Evolutionary conservation across 1,284 basidiomycete species (phyloP).

Genomic region (Leucoagaricus sp.): DNA sequence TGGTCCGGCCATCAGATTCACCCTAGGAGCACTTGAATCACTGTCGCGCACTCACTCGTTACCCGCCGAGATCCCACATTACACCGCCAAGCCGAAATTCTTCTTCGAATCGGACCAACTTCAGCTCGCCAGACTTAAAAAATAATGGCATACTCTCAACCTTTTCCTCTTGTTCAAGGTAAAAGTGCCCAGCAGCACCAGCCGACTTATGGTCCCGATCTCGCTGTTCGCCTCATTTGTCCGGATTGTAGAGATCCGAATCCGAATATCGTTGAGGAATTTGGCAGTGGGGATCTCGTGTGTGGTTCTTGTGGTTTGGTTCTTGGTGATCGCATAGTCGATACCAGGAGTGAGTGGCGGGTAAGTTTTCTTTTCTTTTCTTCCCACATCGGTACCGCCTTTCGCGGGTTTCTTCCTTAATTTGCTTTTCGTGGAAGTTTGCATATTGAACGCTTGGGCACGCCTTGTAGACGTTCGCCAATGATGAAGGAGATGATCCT

Average conservation of each 20-base stretch:
- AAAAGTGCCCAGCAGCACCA: constrained; percentile 50
- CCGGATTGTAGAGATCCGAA: constrained; percentile 93
- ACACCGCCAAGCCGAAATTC: constrained; percentile 4
- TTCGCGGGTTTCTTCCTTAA: constrained; percentile 17
- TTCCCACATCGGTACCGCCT: constrained; percentile 16
- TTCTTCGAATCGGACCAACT: constrained; percentile 4
- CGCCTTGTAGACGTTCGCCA: constrained; percentile 87
- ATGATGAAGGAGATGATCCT: constrained; percentile 98
- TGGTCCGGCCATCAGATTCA: constrained; percentile 1
- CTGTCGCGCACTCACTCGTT: no score
- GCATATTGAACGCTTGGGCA: constrained; percentile 18
- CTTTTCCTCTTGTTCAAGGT: constrained; percentile 62
- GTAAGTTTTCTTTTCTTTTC: constrained; percentile 51
- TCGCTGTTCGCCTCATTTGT: constrained; percentile 90
- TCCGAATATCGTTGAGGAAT: constrained; percentile 96
- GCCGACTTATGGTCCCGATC: constrained; percentile 74
- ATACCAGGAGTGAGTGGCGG: constrained; percentile 97
- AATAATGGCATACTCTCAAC: constrained; percentile 55
- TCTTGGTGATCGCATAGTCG: constrained; percentile 94
- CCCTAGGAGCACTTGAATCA: constrained; percentile 9
- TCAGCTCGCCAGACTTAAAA: not conserved
- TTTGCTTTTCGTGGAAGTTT: constrained; percentile 20
- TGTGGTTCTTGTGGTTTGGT: constrained; percentile 97
- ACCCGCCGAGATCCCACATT: constrained; percentile 12
- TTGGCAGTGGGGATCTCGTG: constrained; percentile 95